These are phyloP conservation scores for Musa itinerans DNA, from an alignment of 176 grass and related monocot genomes.

Conservation along the genomic window DNA sequence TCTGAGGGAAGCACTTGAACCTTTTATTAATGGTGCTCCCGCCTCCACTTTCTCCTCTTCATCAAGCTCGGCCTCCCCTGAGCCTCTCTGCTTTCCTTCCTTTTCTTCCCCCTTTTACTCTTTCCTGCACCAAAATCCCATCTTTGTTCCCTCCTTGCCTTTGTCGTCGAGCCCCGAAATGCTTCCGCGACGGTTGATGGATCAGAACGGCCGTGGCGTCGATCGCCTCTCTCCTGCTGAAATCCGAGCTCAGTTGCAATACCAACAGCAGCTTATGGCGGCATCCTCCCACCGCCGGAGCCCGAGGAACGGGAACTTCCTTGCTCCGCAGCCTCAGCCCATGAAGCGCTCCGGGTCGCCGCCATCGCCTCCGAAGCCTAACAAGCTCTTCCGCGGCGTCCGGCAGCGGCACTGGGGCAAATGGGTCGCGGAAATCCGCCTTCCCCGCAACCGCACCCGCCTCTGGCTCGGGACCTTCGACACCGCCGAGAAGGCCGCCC, in stretches of 20 bases:
- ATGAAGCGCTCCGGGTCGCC: slow-evolving; percentile 14
- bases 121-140: neutral
- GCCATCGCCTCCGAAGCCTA: neutral
- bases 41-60: neutral
- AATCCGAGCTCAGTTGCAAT: slow-evolving; percentile 1
- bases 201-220: neutral
- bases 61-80: neutral
- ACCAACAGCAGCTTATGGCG: slow-evolving; percentile 1
- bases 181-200: neutral
- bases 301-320: neutral
- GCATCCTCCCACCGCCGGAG: neutral
- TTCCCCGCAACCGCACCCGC: slow-evolving; percentile 54
- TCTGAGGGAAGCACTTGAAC: slow-evolving; percentile 1
- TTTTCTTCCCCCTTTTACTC: neutral
- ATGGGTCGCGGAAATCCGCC: slow-evolving; percentile 89
- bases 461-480: slow-evolving; percentile 97
- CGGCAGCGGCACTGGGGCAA: slow-evolving; percentile 92
- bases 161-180: neutral
- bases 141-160: neutral
- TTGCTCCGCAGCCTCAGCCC: neutral
- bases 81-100: neutral
- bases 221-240: neutral
- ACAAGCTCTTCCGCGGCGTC: slow-evolving; percentile 29
- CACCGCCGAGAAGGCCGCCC: slow-evolving; percentile 72
- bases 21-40: slow-evolving; percentile 3